Evolutionary conservation across 2,329 filamentous ascomycete genomes (phyloP).

Genomic region (Colletotrichum tropicicola): DNA sequence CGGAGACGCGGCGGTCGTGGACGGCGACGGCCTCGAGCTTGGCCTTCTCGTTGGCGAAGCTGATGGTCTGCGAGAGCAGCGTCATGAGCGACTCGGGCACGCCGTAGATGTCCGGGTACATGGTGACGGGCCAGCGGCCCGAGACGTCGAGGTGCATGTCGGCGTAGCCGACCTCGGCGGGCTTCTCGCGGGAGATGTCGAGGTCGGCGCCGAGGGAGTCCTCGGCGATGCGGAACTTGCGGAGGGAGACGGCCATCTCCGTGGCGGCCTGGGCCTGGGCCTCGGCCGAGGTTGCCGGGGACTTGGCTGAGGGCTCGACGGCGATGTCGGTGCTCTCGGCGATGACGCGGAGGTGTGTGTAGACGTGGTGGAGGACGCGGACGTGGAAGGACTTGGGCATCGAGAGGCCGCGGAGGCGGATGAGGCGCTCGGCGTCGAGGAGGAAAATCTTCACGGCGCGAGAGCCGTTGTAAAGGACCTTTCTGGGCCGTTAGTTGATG

Average conservation of each 20-base stretch:
- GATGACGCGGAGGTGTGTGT: constrained; percentile 53
- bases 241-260: constrained; percentile 23
- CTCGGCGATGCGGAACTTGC: constrained; percentile 40
- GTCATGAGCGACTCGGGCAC: constrained; percentile 51
- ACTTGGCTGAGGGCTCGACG: neutral
- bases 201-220: constrained; percentile 32
- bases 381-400: constrained; percentile 49
- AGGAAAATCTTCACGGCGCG: constrained; percentile 33
- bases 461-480: constrained; percentile 23
- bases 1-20: constrained; percentile 35
- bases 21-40: constrained; percentile 35
- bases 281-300: neutral
- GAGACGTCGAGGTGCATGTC: constrained; percentile 53
- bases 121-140: constrained; percentile 47
- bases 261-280: constrained; percentile 10
- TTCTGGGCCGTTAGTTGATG: no score
- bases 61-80: constrained; percentile 50
- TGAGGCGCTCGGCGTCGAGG: constrained; percentile 53
- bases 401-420: constrained; percentile 47
- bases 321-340: constrained; percentile 47
- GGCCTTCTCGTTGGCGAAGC: constrained; percentile 52
- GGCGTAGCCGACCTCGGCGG: constrained; percentile 49
- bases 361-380: constrained; percentile 56
- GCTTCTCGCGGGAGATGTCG: constrained; percentile 41
- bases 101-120: constrained; percentile 55